Conservation (phyloP, 2,329 filamentous ascomycete genomes). For the Colletotrichum coccodes region DNA sequence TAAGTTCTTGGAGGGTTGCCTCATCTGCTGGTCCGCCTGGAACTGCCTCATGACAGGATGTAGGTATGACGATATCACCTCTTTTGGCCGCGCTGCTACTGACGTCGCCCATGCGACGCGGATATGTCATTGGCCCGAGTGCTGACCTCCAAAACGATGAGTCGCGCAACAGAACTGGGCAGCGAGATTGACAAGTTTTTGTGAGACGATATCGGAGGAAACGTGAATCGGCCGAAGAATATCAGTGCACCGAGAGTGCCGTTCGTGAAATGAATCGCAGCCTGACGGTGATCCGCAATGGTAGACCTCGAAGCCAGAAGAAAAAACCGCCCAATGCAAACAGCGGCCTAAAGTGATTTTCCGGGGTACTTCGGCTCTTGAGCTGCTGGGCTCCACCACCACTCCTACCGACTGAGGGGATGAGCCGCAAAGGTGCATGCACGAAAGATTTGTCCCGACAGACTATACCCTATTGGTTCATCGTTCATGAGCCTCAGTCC, state of each 20-base stretch:
- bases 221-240: not conserved
- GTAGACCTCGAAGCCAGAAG: not conserved
- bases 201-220: not conserved
- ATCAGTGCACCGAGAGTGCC: not conserved
- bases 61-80: not conserved
- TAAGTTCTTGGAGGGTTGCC: not conserved
- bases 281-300: not conserved
- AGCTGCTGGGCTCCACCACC: conserved; percentile 1
- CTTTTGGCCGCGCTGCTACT: not conserved
- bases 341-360: conserved; percentile 12
- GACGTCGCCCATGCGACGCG: no score
- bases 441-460: conserved; percentile 20
- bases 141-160: not conserved
- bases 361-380: conserved; percentile 26
- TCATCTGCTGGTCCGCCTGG: not conserved
- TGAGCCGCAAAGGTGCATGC: conserved; percentile 21
- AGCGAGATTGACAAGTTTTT: not conserved
- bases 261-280: not conserved
- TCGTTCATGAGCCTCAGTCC: conserved; percentile 18
- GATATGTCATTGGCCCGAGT: not conserved
- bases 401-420: not conserved
- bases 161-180: not conserved
- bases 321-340: not conserved
- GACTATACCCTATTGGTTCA: conserved; percentile 21
- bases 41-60: not conserved